These are phyloP conservation scores for Cercospora zeina DNA, from an alignment of 2,329 filamentous ascomycete genomes.

Conservation along the genomic window DNA sequence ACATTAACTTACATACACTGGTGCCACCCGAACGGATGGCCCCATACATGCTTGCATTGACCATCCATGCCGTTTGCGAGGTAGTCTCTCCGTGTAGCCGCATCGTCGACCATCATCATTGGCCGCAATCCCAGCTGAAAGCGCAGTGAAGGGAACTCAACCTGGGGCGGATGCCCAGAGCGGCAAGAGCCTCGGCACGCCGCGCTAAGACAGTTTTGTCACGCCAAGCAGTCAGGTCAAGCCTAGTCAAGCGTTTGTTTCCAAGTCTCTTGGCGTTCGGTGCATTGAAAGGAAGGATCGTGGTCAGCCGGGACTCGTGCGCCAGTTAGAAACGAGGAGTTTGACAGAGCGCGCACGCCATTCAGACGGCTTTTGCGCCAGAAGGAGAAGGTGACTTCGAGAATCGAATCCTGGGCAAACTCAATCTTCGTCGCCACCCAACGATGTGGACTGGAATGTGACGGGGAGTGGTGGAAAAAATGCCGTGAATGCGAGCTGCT, in stretches of 20 bases:
- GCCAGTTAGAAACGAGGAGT: background rate
- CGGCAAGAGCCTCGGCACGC: slow-evolving; percentile 7
- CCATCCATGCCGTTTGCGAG: slow-evolving; percentile 8
- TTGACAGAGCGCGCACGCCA: background rate
- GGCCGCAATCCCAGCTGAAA: slow-evolving; percentile 1
- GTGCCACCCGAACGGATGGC: background rate
- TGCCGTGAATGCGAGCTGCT: no score
- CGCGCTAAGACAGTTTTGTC: slow-evolving; percentile 6
- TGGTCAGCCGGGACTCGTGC: background rate
- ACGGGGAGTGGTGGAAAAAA: background rate
- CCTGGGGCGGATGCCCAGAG: background rate
- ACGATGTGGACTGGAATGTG: background rate
- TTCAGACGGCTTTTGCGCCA: background rate
- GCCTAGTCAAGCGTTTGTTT: slow-evolving; percentile 2
- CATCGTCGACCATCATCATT: background rate
- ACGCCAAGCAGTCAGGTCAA: slow-evolving; percentile 8
- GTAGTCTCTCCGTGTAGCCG: background rate
- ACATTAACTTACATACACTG: no score
- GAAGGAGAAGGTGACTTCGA: slow-evolving; percentile 12
- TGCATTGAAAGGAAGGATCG: background rate
- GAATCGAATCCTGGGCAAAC: background rate
- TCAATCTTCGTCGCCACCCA: slow-evolving; percentile 32
- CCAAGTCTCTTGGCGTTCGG: background rate
- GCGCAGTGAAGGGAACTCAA: background rate
- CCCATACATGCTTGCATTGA: slow-evolving; percentile 2